Conservation (phyloP, 179 eudicot species). For the Beta corolliflora region DNA sequence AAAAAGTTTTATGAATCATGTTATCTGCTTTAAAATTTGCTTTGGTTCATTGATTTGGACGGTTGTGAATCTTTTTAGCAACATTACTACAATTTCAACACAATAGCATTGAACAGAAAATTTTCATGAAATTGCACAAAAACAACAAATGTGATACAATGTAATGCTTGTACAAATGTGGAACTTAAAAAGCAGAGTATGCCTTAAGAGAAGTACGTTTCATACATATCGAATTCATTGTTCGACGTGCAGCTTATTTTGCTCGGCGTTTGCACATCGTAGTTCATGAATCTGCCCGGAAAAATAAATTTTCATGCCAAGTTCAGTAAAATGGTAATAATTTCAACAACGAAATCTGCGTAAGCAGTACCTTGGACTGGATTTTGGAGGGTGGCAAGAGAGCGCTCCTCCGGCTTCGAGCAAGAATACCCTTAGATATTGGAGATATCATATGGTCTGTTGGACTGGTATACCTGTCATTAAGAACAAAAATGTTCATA, state of each 20-base stretch:
- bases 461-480: slow-evolving; percentile 69
- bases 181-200: background rate
- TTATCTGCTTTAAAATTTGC: background rate
- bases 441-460: slow-evolving; percentile 80
- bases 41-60: background rate
- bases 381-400: slow-evolving; percentile 55
- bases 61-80: background rate
- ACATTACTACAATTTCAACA: background rate
- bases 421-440: slow-evolving; percentile 62
- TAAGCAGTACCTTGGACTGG: slow-evolving; percentile 51
- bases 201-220: background rate
- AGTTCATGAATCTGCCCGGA: slow-evolving; percentile 44
- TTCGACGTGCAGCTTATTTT: slow-evolving; percentile 21
- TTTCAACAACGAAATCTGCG: background rate
- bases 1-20: no score
- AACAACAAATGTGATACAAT: background rate
- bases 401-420: slow-evolving; percentile 46
- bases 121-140: no score
- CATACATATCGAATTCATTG: slow-evolving; percentile 1
- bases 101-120: background rate
- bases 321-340: background rate
- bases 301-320: background rate
- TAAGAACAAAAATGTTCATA: background rate
- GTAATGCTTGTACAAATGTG: background rate
- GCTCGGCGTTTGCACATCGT: slow-evolving; percentile 27